Conservation (phyloP, 805 yeast species). For the Ogataea parapolymorpha region DNA sequence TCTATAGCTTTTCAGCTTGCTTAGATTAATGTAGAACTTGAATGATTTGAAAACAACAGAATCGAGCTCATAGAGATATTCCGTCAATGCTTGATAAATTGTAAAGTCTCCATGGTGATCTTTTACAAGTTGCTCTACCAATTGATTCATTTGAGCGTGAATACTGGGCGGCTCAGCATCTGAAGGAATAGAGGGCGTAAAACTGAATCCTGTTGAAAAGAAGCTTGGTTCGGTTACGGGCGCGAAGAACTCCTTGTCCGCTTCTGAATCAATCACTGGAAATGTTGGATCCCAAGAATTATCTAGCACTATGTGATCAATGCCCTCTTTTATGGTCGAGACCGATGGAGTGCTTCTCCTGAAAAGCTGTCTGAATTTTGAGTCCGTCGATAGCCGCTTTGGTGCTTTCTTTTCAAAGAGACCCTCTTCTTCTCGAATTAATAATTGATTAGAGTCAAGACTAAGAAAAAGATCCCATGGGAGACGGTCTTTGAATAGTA, state of each 20-base stretch:
- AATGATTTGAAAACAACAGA: constrained; percentile 25
- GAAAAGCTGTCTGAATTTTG: constrained; percentile 19
- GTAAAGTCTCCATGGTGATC: constrained; percentile 32
- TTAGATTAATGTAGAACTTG: constrained; percentile 17
- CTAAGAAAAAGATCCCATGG: constrained; percentile 62
- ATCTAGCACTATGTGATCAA: neutral
- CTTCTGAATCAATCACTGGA: constrained; percentile 14
- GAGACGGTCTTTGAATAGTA: constrained; percentile 52
- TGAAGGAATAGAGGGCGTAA: constrained; percentile 3
- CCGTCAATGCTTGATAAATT: constrained; percentile 22
- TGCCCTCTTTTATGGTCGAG: constrained; percentile 4
- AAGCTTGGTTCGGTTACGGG: constrained; percentile 18
- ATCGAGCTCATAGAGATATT: constrained; percentile 23
- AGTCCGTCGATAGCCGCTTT: constrained; percentile 18
- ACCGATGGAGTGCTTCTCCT: constrained; percentile 12
- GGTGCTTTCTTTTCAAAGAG: constrained; percentile 12
- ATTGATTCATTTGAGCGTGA: constrained; percentile 21
- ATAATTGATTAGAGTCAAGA: constrained; percentile 48
- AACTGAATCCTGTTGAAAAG: constrained; percentile 25
- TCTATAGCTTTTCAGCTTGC: constrained; percentile 21
- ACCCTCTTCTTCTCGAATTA: constrained; percentile 5
- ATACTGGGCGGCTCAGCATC: constrained; percentile 16
- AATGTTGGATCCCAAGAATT: constrained; percentile 15
- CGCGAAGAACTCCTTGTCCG: constrained; percentile 11
- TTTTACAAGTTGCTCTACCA: constrained; percentile 16